Percentiles rank a stretch among this genome's conserved stretches.
These are phyloP conservation scores for Termitomyces sp. DNA, from an alignment of 768 basidiomycete genomes.

Conservation along the genomic window DNA sequence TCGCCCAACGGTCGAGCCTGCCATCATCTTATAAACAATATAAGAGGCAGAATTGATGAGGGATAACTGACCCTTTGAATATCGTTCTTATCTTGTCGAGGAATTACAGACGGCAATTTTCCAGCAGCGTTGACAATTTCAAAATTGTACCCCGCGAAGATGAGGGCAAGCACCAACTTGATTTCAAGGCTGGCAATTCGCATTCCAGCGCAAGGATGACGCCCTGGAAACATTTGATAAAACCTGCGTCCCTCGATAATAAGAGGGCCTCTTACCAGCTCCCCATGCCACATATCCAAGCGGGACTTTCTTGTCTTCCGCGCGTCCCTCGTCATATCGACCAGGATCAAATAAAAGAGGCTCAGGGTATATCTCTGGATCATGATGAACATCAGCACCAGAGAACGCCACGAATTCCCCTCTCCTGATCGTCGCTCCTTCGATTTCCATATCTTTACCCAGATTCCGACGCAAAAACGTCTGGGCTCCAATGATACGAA, in stretches of 20 bases:
- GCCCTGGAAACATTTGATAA: conserved; percentile 20
- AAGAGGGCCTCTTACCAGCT: conserved; percentile 25
- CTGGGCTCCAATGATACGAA: conserved; percentile 25
- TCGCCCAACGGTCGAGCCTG: conserved; percentile 25
- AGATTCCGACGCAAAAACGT: conserved; percentile 33
- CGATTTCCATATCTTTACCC: conserved; percentile 23
- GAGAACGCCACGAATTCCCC: conserved; percentile 34
- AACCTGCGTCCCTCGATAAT: background rate
- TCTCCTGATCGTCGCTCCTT: conserved; percentile 21
- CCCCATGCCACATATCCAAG: conserved; percentile 37
- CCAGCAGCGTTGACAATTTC: conserved; percentile 29
- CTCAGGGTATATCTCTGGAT: conserved; percentile 30
- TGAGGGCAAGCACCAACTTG: conserved; percentile 30
- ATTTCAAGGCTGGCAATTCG: conserved; percentile 36
- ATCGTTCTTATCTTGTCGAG: conserved; percentile 29
- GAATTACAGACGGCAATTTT: conserved; percentile 20
- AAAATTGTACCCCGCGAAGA: conserved; percentile 30
- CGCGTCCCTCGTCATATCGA: conserved; percentile 24
- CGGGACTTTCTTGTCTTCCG: conserved; percentile 30
- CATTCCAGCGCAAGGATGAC: conserved; percentile 37
- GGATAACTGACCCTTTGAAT: conserved; percentile 21
- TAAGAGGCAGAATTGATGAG: background rate
- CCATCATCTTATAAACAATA: background rate
- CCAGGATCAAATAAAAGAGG: conserved; percentile 32
- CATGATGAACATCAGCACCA: conserved; percentile 28